phyloP scores from a whole-genome alignment of 2,329 filamentous ascomycete species.

The Bipolaris sorokiniana region DNA sequence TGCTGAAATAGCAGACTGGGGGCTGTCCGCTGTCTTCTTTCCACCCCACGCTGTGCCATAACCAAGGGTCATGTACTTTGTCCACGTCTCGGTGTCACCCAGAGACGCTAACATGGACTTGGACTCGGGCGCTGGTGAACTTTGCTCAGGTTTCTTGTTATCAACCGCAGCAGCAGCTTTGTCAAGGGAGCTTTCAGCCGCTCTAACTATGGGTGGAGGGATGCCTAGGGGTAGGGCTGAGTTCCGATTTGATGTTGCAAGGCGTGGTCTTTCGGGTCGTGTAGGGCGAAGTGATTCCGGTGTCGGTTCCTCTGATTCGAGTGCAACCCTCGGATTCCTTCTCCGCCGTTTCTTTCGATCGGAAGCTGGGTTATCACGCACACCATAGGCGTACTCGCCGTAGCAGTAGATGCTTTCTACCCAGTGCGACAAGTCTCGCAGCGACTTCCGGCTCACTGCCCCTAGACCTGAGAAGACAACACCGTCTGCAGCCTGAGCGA shows the following conservation, averaged over 20 bases:
- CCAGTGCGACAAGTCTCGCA: conserved; percentile 80
- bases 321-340: conserved; percentile 36
- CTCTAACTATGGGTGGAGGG: conserved; percentile 55
- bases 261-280: conserved; percentile 7
- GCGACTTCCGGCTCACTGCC: conserved; percentile 70
- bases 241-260: conserved; percentile 10
- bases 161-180: conserved; percentile 51
- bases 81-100: conserved; percentile 56
- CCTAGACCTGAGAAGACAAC: conserved; percentile 85
- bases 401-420: conserved; percentile 86
- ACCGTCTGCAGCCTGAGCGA: conserved; percentile 76
- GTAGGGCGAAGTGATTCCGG: conserved; percentile 8
- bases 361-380: conserved; percentile 77
- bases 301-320: conserved; percentile 5
- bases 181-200: conserved; percentile 53
- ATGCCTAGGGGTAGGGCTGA: conserved; percentile 46
- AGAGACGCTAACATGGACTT: conserved; percentile 46
- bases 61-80: conserved; percentile 59
- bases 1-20: conserved; percentile 1
- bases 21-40: conserved; percentile 21
- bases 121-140: conserved; percentile 23
- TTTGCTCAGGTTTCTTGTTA: conserved; percentile 17
- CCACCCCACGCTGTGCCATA: conserved; percentile 51
- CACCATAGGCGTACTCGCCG: conserved; percentile 83
- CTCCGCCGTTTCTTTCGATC: conserved; percentile 60